Evolutionary conservation across 2,329 filamentous ascomycete species (phyloP), one percentile per base, ranked within the genome.

Genomic region (Fusarium aywerte): DNA sequence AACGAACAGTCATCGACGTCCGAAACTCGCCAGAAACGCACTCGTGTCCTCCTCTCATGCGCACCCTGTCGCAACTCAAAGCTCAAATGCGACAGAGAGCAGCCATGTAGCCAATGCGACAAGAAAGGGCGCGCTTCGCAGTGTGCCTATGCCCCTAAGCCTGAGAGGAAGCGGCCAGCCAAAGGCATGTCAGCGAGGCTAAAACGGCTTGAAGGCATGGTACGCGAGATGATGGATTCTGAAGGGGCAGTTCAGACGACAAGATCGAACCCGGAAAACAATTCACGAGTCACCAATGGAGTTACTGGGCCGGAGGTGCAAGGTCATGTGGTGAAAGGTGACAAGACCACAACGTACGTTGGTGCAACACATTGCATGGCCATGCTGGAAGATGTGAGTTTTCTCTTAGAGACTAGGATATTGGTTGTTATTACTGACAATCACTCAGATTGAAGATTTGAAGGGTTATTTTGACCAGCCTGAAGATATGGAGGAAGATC

Each of bases 301-400:
- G 58, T 33, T 10, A 48, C 51, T 18, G 67, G 71, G 12, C 76
- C 74, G 31, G 68, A 69, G 35, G 62, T 73, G 12, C 73, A 59
- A 38, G 83, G 80, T 0, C 79, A 83, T 52, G 78, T 87, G 8
- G 77, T 86, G 20, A 75, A 78, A 21, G 78, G 81, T 4, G 73
- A 79, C 33, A 75, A 76, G 49, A 79, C 78, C 11, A 81, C 80
- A 39, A 85, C 81, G 6, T 88, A 87, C 65, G 81, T 88, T 6
- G 86, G 86, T 2, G 85, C 85, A 5, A 88, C 86, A 42, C 85
- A 88, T 60, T 87, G 85, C 66, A 83, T 87, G 78, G 86, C 86
- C 3, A 87, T 88, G 74, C 75, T 88, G 12, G 84, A 88, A 70
- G 84, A 88, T 77, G 85, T 87, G 68, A 80, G 82, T 76, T 31